Evolutionary conservation across 768 basidiomycete species (phyloP), one percentile per base, ranked within the genome.

Genomic region (Leccinellum albellum): DNA sequence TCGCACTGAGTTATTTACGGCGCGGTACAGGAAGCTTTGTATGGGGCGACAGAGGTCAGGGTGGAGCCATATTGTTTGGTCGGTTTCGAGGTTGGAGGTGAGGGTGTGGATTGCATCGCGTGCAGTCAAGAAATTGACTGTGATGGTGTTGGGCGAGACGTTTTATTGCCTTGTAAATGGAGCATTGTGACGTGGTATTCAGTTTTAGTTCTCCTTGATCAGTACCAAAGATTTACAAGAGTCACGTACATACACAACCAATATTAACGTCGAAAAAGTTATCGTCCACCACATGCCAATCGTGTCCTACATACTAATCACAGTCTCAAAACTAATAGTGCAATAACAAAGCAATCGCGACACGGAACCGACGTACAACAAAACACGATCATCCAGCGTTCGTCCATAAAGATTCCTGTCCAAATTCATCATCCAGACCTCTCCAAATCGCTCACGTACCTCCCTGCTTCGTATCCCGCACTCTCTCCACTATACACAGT

Each of bases 381-480:
- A 44, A 12, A 23, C 17, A 17, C 35, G 33, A 37, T 8, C 15
- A 17, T 35, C 33, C 33, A 37, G 3, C 35, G 35, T 37, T 37
- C 35, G 35, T 37, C 35, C 35, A 8, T 8, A 44, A 44, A 44
- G 1, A 12, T n/a, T 10, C 40, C 20, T n/a, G n/a, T 20, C 42
- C 42, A 44, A 21, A 1, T 6, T 10, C 47, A n/a, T 35, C 37
- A 42, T 46, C 42, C 56, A 24, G 29, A 23, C 23, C 9, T 51
- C 21, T 81, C 79, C 64, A 82, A 63, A 66, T 80, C 73, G 40
- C 79, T 82, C 26, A 79, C 72, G 61, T 79, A 82, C 62, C 64
- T 75, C 21, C 79, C 79, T 20, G 74, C 67, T 17, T 66, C 71
- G 67, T 82, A 82, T 23, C 75, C 77, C 29, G 33, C 58, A 15